Evolutionary conservation across 2,329 filamentous ascomycete species (phyloP).

Genomic region (Penicillium sp.): DNA sequence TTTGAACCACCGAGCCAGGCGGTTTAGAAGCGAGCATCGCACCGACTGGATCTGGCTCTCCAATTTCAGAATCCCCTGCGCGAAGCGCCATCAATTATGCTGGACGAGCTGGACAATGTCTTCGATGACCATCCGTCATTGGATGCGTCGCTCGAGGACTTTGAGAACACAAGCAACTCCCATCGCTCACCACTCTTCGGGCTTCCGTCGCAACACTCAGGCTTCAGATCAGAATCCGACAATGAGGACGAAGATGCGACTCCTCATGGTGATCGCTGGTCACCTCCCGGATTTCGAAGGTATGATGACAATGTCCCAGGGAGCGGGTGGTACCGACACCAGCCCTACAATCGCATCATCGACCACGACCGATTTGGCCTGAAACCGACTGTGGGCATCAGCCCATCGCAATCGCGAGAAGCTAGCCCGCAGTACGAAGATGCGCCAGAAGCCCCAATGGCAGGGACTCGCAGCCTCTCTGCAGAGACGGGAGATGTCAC

Average conservation of each 20-base stretch:
- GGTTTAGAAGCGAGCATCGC: slow-evolving; percentile 12
- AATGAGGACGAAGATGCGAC: slow-evolving; percentile 41
- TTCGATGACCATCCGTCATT: slow-evolving; percentile 65
- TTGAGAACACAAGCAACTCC: slow-evolving; percentile 57
- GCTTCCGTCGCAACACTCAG: slow-evolving; percentile 65
- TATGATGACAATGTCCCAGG: slow-evolving; percentile 55
- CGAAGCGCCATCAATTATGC: slow-evolving; percentile 47
- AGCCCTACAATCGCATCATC: slow-evolving; percentile 52
- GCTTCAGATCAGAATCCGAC: slow-evolving; percentile 63
- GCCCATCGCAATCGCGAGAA: slow-evolving; percentile 60
- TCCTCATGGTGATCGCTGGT: slow-evolving; percentile 60
- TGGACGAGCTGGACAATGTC: slow-evolving; percentile 53
- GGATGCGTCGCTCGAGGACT: slow-evolving; percentile 66
- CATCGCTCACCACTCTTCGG: slow-evolving; percentile 58
- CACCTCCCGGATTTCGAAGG: slow-evolving; percentile 66
- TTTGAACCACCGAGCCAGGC: slow-evolving; percentile 15
- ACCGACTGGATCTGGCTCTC: slow-evolving; percentile 29
- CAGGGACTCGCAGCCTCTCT: slow-evolving; percentile 31
- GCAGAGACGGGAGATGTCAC: slow-evolving; percentile 33
- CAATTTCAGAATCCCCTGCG: slow-evolving; percentile 30
- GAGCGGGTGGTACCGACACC: slow-evolving; percentile 60
- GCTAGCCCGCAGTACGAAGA: slow-evolving; percentile 65
- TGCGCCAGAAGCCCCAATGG: slow-evolving; percentile 52
- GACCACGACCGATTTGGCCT: slow-evolving; percentile 44
- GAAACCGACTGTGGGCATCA: slow-evolving; percentile 48